A percentile compares a stretch with the other conserved stretches of the same genome.
Conservation (phyloP, 495 filamentous ascomycete genomes). For the Acidomyces sp. region DNA sequence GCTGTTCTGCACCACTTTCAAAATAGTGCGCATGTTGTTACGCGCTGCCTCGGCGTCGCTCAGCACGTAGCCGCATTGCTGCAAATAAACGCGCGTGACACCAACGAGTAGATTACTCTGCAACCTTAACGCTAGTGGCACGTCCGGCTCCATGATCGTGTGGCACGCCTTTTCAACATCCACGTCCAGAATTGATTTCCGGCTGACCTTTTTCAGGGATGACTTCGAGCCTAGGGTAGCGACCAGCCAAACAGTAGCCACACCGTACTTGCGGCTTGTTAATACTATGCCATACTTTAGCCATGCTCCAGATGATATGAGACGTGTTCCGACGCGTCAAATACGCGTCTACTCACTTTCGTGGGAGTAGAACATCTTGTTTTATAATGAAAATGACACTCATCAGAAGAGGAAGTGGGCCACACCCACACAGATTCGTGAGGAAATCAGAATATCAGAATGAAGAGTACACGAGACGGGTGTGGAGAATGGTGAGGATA, state of each 20-base stretch:
- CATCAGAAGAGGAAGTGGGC: conserved; percentile 1
- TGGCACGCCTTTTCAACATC: conserved; percentile 75
- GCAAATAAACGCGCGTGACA: conserved; percentile 66
- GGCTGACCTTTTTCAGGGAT: conserved; percentile 57
- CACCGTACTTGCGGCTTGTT: conserved; percentile 74
- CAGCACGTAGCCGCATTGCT: conserved; percentile 78
- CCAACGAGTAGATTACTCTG: conserved; percentile 82
- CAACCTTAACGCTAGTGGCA: conserved; percentile 80
- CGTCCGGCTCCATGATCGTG: conserved; percentile 70
- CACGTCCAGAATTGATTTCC: conserved; percentile 82
- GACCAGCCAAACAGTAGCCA: conserved; percentile 91
- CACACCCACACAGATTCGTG: no score
- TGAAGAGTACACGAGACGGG: no score
- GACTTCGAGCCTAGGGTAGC: conserved; percentile 75
- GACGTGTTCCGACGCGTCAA: neutral
- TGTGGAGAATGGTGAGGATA: no score
- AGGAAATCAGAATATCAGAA: no score
- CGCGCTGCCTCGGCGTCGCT: conserved; percentile 66
- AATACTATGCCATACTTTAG: conserved; percentile 48
- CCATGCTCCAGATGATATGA: conserved; percentile 2
- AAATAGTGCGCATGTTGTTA: conserved; percentile 52
- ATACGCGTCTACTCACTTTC: conserved; percentile 49
- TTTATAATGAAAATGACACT: conserved; percentile 12
- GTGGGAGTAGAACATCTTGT: conserved; percentile 78
- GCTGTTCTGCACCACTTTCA: conserved; percentile 41